phyloP scores from a whole-genome alignment of 345 rosid species.

The Dipteronia sinensis region DNA sequence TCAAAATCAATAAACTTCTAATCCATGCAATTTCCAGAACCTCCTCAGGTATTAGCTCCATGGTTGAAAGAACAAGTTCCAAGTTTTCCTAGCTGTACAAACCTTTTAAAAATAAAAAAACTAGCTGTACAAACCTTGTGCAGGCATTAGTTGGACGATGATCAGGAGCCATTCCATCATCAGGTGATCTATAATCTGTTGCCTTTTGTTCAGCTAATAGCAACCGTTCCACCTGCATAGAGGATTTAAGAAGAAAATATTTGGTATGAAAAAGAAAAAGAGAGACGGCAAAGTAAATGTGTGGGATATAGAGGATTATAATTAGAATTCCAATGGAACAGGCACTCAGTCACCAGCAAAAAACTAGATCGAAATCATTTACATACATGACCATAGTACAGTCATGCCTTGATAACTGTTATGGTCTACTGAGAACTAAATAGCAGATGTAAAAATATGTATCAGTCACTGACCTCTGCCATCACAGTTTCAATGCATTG shows the following conservation, averaged over 20 bases:
- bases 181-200: slow-evolving; percentile 90
- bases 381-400: neutral
- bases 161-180: slow-evolving; percentile 91
- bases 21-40: slow-evolving; percentile 6
- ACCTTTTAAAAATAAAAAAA: slow-evolving; percentile 39
- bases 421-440: slow-evolving; percentile 7
- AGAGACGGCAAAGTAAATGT: slow-evolving; percentile 1
- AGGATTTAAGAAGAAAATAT: slow-evolving; percentile 18
- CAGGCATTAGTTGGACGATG: slow-evolving; percentile 99
- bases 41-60: neutral
- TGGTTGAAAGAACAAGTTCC: neutral
- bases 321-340: slow-evolving; percentile 8
- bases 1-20: slow-evolving; percentile 1
- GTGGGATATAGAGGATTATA: slow-evolving; percentile 5
- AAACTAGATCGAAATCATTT: neutral
- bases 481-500: slow-evolving; percentile 99
- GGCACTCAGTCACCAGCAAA: neutral
- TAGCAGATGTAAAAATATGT: slow-evolving; percentile 8
- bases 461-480: slow-evolving; percentile 77
- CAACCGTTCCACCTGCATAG: slow-evolving; percentile 79
- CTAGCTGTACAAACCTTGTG: slow-evolving; percentile 59
- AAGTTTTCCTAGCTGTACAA: slow-evolving; percentile 27
- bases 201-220: slow-evolving; percentile 93
- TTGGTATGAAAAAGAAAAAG: neutral
- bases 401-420: neutral